These are phyloP conservation scores for Colletotrichum sp. DNA, from an alignment of 2,329 filamentous ascomycete genomes.

Conservation along the genomic window DNA sequence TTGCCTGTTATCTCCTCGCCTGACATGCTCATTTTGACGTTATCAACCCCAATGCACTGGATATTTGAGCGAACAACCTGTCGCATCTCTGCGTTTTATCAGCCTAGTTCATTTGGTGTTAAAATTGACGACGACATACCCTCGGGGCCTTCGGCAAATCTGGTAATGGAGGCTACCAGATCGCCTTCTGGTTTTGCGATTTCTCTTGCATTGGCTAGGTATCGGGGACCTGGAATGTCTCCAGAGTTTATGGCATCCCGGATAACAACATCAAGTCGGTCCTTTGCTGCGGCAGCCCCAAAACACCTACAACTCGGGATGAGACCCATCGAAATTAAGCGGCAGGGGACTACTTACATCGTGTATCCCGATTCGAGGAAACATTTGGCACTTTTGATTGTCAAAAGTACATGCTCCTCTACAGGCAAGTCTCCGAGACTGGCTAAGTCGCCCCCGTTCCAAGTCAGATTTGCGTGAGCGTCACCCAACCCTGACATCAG, in stretches of 20 bases:
- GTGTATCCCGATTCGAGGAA: not conserved
- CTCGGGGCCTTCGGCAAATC: not conserved
- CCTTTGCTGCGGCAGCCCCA: not conserved
- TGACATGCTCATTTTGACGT: not conserved
- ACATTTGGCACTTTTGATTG: not conserved
- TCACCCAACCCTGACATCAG: not conserved
- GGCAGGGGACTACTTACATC: fast-evolving
- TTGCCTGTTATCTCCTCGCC: not conserved
- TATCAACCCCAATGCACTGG: not conserved
- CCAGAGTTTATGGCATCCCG: not conserved
- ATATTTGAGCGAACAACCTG: not conserved
- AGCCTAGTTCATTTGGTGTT: not conserved
- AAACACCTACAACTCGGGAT: not conserved
- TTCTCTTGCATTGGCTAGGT: not conserved
- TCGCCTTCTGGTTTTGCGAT: not conserved
- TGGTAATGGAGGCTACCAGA: not conserved
- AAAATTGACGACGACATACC: not conserved
- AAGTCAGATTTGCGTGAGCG: not conserved
- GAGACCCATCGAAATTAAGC: not conserved
- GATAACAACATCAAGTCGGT: not conserved
- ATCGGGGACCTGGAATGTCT: not conserved
- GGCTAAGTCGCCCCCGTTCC: not conserved
- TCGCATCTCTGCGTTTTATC: not conserved
- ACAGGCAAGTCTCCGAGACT: not conserved
- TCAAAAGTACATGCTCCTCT: not conserved